Percentiles rank a stretch among this genome's conserved stretches.
phyloP scores from a whole-genome alignment of 177 flowering plant genomes.

The Vitis hybrid region DNA sequence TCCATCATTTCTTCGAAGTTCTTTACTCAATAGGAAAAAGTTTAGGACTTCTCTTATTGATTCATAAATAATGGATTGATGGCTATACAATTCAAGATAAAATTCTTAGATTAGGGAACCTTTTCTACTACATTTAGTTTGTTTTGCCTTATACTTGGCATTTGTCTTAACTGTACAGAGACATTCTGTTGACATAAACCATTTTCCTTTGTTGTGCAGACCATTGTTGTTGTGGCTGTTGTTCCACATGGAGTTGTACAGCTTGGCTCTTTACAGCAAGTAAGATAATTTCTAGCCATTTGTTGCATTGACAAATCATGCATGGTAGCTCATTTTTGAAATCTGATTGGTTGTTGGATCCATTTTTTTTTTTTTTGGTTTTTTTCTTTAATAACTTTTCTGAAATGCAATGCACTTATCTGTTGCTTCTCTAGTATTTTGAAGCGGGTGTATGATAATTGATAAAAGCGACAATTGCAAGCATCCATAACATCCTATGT shows the following conservation, averaged over 20 bases:
- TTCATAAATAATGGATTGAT: too few relatives aligned
- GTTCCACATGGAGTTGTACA: slow-evolving; percentile 85
- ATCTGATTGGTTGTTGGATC: background rate
- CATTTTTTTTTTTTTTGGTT: background rate
- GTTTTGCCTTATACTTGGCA: background rate
- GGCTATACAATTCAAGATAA: too few relatives aligned
- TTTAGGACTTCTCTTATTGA: too few relatives aligned
- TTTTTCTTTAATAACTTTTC: too few relatives aligned
- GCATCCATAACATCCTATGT: too few relatives aligned
- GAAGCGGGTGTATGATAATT: too few relatives aligned
- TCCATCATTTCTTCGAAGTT: too few relatives aligned
- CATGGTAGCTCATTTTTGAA: background rate
- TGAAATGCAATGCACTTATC: too few relatives aligned
- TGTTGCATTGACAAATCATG: background rate
- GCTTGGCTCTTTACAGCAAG: slow-evolving; percentile 77
- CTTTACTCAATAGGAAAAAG: too few relatives aligned
- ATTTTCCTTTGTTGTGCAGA: slow-evolving; percentile 48
- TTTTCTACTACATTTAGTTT: background rate
- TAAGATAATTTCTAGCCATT: slow-evolving; percentile 16
- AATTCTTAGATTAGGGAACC: too few relatives aligned
- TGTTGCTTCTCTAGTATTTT: too few relatives aligned
- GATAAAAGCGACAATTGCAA: too few relatives aligned
- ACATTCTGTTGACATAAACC: background rate
- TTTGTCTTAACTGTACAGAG: background rate
- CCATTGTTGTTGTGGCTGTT: slow-evolving; percentile 70